phyloP scores from a whole-genome alignment of 495 filamentous ascomycete genomes.

The Penicillium salamii region DNA sequence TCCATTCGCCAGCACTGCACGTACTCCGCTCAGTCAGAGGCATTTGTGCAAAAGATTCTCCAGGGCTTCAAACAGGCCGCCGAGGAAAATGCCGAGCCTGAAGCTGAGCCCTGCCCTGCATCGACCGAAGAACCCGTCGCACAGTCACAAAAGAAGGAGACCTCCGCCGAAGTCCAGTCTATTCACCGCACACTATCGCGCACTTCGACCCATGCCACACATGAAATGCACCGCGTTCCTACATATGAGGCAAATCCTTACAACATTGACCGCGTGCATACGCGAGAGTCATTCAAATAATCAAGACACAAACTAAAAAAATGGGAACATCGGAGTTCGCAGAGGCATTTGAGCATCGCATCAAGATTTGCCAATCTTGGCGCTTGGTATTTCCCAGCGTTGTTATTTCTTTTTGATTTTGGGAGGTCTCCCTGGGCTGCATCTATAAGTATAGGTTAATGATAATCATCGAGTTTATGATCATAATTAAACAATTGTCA shows the following conservation, averaged over 20 bases:
- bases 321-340: background rate
- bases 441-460: background rate
- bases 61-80: background rate
- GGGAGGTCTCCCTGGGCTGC: no score
- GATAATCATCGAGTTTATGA: conserved; percentile 2
- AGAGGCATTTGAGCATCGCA: background rate
- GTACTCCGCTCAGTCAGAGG: conserved; percentile 52
- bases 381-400: background rate
- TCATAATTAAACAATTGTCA: background rate
- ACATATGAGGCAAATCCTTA: conserved; percentile 32
- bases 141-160: conserved; percentile 8
- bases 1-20: conserved; percentile 63
- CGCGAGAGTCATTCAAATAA: conserved; percentile 28
- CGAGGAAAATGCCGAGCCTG: background rate
- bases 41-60: conserved; percentile 28
- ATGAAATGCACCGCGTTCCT: conserved; percentile 14
- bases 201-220: conserved; percentile 16
- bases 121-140: conserved; percentile 9
- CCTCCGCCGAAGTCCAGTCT: conserved; percentile 1
- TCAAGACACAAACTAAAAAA: background rate
- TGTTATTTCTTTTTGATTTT: background rate
- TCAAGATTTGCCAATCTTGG: background rate
- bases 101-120: conserved; percentile 13
- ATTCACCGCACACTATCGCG: conserved; percentile 13
- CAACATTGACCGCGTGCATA: conserved; percentile 30